These are phyloP conservation scores for Puccinia horiana DNA, from an alignment of 1,284 basidiomycete species.

Conservation along the genomic window DNA sequence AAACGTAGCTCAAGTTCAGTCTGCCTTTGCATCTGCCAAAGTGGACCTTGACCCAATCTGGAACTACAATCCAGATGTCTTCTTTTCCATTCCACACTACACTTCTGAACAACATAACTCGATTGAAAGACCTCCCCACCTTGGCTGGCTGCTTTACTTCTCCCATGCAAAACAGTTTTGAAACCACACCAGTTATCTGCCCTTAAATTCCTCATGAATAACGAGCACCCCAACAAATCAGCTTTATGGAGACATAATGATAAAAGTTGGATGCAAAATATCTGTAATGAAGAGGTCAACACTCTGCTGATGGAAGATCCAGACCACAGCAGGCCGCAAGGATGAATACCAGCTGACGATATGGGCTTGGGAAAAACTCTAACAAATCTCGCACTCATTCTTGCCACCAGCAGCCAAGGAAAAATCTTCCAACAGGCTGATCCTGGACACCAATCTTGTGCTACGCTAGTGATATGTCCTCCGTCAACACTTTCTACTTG, in stretches of 20 bases:
- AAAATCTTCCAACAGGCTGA: background rate
- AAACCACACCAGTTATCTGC: background rate
- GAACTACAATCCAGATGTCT: conserved; percentile 4
- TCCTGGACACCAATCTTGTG: conserved; percentile 1
- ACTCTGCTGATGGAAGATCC: conserved; percentile 8
- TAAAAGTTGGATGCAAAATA: background rate
- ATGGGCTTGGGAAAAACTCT: background rate
- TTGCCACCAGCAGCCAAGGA: background rate
- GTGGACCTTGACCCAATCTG: too few relatives aligned
- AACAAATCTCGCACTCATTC: conserved; percentile 5
- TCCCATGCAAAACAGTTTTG: background rate
- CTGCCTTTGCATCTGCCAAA: too few relatives aligned
- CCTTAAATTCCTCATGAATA: background rate
- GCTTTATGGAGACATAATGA: background rate
- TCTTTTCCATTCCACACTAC: conserved; percentile 11
- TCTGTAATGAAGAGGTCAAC: conserved; percentile 4
- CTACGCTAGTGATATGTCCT: background rate
- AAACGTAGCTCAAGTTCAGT: too few relatives aligned
- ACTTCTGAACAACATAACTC: conserved; percentile 7
- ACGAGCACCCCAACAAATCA: background rate
- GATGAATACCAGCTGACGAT: background rate
- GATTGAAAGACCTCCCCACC: background rate
- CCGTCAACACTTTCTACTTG: background rate
- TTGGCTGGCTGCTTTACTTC: background rate
- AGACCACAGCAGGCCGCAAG: conserved; percentile 9